phyloP scores from a whole-genome alignment of 805 yeast genomes.

The Barnettozyma populi region DNA sequence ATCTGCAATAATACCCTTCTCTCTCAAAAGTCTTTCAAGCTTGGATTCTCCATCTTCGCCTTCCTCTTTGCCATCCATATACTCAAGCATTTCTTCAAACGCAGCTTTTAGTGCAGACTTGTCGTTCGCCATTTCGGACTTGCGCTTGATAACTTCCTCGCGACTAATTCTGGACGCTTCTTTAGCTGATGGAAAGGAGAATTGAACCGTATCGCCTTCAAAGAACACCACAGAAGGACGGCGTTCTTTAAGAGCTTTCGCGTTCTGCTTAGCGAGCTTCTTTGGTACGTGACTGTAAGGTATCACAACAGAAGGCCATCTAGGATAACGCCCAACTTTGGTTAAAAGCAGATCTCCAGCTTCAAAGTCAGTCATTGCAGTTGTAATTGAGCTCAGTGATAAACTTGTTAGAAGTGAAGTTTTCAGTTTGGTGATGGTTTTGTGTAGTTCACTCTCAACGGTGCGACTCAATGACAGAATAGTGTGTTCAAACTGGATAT shows the following conservation, averaged over 20 bases:
- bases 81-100: not conserved
- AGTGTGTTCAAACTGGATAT: not conserved
- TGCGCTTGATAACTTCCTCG: not conserved
- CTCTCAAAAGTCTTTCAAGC: not conserved
- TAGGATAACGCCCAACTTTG: conserved; percentile 40
- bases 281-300: conserved; percentile 1
- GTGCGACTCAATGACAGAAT: not conserved
- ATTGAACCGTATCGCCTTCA: not conserved
- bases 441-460: no score
- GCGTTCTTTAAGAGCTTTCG: not conserved
- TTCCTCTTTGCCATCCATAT: not conserved
- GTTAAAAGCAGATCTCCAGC: conserved; percentile 36
- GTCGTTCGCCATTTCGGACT: not conserved
- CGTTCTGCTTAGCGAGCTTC: not conserved
- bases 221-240: not conserved
- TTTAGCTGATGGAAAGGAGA: not conserved
- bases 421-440: not conserved
- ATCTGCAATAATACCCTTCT: not conserved
- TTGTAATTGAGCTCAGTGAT: not conserved
- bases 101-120: not conserved
- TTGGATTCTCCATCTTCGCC: not conserved
- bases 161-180: not conserved
- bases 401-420: no score
- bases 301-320: conserved; percentile 43
- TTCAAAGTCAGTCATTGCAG: not conserved